These are phyloP conservation scores for Nigrograna mackinnonii DNA, from an alignment of 2,329 filamentous ascomycete genomes.

Conservation along the genomic window DNA sequence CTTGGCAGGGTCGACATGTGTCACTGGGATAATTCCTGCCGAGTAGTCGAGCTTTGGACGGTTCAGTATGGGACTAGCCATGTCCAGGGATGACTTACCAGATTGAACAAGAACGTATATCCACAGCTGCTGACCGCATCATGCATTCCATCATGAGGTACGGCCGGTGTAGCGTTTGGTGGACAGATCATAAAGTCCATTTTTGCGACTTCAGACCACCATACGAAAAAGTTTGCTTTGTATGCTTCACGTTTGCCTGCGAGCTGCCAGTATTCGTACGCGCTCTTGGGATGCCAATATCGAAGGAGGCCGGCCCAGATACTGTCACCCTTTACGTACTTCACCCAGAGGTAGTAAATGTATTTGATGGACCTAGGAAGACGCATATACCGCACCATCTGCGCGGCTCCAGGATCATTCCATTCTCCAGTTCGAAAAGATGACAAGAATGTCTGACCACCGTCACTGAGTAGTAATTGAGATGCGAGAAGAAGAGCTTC, in stretches of 20 bases:
- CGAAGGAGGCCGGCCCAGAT: slow-evolving; percentile 79
- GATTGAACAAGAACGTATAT: slow-evolving; percentile 91
- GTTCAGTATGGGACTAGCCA: slow-evolving; percentile 8
- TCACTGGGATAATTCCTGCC: slow-evolving; percentile 80
- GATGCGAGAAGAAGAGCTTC: slow-evolving; percentile 77
- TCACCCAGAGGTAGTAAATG: slow-evolving; percentile 88
- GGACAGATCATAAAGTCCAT: slow-evolving; percentile 81
- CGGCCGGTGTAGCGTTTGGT: slow-evolving; percentile 88
- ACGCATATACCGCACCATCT: slow-evolving; percentile 74
- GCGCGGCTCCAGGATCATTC: slow-evolving; percentile 75
- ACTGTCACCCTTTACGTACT: slow-evolving; percentile 74
- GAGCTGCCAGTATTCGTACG: slow-evolving; percentile 80
- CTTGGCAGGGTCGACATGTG: slow-evolving; percentile 72
- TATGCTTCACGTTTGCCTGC: slow-evolving; percentile 77
- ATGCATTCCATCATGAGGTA: slow-evolving; percentile 85
- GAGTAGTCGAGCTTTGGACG: slow-evolving; percentile 75
- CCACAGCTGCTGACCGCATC: slow-evolving; percentile 85
- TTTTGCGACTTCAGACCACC: slow-evolving; percentile 71
- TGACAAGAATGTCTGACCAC: slow-evolving; percentile 76
- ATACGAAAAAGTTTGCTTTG: slow-evolving; percentile 78
- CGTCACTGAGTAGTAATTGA: slow-evolving; percentile 82
- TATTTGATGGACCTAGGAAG: slow-evolving; percentile 77
- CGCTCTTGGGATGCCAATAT: slow-evolving; percentile 73
- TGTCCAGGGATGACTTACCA: slow-evolving; percentile 58
- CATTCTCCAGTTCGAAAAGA: slow-evolving; percentile 78